These are phyloP conservation scores for Yarrowia osloensis DNA, from an alignment of 805 yeast species.

Conservation along the genomic window DNA sequence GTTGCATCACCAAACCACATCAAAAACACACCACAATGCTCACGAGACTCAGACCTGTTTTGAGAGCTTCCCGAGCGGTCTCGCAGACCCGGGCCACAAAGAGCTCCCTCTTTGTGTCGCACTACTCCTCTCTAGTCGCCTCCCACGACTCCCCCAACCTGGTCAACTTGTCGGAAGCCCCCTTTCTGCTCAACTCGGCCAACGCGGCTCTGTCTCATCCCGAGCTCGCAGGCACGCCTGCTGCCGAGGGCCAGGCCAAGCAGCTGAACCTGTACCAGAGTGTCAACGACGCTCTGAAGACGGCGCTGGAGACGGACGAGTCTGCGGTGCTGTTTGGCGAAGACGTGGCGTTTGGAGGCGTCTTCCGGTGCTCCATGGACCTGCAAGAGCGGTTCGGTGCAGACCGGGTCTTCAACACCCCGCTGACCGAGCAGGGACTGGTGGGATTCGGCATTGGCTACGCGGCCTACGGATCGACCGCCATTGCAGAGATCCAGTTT, in stretches of 20 bases:
- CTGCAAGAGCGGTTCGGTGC: slow-evolving; percentile 86
- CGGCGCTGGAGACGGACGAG: slow-evolving; percentile 87
- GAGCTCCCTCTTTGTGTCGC: too few species aligned
- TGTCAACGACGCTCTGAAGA: slow-evolving; percentile 86
- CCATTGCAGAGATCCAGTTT: slow-evolving; percentile 92
- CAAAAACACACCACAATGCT: neutral
- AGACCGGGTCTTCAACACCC: slow-evolving; percentile 83
- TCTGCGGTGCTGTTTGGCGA: slow-evolving; percentile 90
- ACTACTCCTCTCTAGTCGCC: slow-evolving; percentile 9
- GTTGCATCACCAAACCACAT: too few species aligned
- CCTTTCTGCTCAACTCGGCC: slow-evolving; percentile 37
- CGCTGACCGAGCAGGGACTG: slow-evolving; percentile 94
- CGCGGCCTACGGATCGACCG: slow-evolving; percentile 85
- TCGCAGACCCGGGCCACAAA: too few species aligned
- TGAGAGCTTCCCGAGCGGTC: too few species aligned
- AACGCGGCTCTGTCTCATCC: slow-evolving; percentile 35
- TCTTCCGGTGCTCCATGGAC: slow-evolving; percentile 89
- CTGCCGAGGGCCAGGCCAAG: slow-evolving; percentile 36
- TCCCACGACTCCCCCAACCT: slow-evolving; percentile 34
- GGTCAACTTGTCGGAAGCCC: slow-evolving; percentile 37
- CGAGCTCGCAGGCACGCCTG: slow-evolving; percentile 33
- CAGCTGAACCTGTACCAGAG: slow-evolving; percentile 50
- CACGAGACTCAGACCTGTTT: neutral
- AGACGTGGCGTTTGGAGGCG: slow-evolving; percentile 96
- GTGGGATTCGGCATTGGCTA: slow-evolving; percentile 88